These are phyloP conservation scores for Tuber brumale DNA, from an alignment of 495 filamentous ascomycete genomes.

Conservation along the genomic window DNA sequence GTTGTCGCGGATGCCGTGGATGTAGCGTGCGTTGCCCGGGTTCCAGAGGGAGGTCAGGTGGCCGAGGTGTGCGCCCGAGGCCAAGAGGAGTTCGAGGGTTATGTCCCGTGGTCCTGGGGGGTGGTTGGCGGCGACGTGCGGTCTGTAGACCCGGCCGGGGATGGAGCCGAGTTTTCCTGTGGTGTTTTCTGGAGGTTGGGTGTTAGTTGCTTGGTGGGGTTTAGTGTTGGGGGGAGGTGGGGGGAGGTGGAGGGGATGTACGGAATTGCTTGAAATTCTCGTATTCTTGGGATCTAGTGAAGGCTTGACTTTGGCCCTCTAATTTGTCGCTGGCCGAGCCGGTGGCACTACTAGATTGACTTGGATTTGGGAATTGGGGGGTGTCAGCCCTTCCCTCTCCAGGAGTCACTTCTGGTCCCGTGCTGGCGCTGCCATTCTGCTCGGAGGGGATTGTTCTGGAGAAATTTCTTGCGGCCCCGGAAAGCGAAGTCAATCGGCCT, in stretches of 20 bases:
- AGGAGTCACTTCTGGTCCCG: conserved; percentile 1
- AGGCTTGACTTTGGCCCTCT: conserved; percentile 1
- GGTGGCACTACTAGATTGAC: background rate
- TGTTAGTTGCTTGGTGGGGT: conserved; percentile 8
- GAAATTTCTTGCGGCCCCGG: conserved; percentile 6
- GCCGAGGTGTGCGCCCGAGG: conserved; percentile 82
- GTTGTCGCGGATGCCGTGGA: conserved; percentile 80
- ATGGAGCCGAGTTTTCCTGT: conserved; percentile 51
- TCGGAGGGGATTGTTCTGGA: conserved; percentile 9
- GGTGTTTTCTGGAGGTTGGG: conserved; percentile 21
- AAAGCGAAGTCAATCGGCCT: conserved; percentile 25
- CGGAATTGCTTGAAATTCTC: conserved; percentile 37
- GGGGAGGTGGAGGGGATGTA: conserved; percentile 10
- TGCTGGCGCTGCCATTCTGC: conserved; percentile 10
- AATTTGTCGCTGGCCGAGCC: background rate
- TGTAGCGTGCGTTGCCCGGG: conserved; percentile 88
- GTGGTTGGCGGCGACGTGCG: conserved; percentile 58
- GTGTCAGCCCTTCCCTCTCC: background rate
- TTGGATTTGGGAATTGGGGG: background rate
- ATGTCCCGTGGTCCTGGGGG: conserved; percentile 72
- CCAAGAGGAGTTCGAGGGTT: conserved; percentile 86
- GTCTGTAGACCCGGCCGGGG: conserved; percentile 57
- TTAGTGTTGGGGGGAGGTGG: background rate
- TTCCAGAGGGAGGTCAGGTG: conserved; percentile 93
- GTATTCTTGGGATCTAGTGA: conserved; percentile 27